Base-by-base conservation (phyloP, 2,329 filamentous ascomycete species). In the Dendryphion nanum region DNA sequence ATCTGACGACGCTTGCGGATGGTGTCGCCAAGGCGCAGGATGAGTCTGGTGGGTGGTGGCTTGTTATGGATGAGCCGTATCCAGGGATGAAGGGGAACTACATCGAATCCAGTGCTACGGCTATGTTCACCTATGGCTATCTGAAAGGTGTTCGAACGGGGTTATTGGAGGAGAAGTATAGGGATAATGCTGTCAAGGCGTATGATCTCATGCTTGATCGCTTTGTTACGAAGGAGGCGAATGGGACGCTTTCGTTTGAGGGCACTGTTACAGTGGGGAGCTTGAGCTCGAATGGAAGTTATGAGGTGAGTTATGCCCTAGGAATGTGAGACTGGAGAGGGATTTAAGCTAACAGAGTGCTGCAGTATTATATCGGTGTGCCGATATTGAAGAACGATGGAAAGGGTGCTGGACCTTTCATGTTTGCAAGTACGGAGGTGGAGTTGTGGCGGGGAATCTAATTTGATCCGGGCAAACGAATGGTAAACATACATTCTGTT, bases 81-180 rank as follows among this genome's bases (percentile, higher is more conserved):
- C 68, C 57, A 7, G 58, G 60, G 5, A 51, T 42, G 26, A 45
- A 69, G 31, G 77, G 76, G 2, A 82, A 83, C 57, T 83, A 78
- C 55, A 74, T 82, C 33, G 77, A 83, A 62, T 76, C 74, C 21
- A 79, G 76, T 20, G 78, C 72, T 6, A 75, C 74, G 2, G 77
- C 76, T 3, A 78, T 82, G 58, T 66, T 66, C 40, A 54, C 60
- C 2, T 64, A 64, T 44, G 53, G 51, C 6, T 63, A 57, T 42
- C 43, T 63, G 41, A 66, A 66, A 53, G 62, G 60, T 12, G 44
- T 60, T 10, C 49, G 63, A 30, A 50, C 51, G 4, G 62, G 62
- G 6, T 43, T 65, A 42, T 41, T 66, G 37, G 52, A 57, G n/a
- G 42, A 45, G 18, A 45, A 57, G 21, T 73, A 69, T 48, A 61